Conservation (phyloP, 306 rosid genomes). For the Pyrus betulifolia region DNA sequence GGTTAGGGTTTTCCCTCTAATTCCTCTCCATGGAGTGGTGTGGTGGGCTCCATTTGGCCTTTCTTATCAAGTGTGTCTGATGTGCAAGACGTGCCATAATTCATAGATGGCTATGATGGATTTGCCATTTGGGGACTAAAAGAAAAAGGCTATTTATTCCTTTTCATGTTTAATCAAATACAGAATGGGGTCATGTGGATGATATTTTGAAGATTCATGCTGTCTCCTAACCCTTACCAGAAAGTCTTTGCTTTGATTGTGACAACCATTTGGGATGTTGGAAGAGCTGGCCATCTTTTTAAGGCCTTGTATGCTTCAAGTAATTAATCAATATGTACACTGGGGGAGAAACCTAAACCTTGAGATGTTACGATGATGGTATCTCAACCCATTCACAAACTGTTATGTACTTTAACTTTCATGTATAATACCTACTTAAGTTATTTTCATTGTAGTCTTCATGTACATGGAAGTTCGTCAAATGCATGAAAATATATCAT, state of each 20-base stretch:
- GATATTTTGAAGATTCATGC: constrained; percentile 67
- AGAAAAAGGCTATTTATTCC: constrained; percentile 11
- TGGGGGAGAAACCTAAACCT: not conserved
- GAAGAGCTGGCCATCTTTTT: constrained; percentile 9
- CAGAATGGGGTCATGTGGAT: constrained; percentile 43
- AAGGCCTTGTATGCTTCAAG: constrained; percentile 24
- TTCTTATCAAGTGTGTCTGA: constrained; percentile 17
- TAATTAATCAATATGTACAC: not conserved
- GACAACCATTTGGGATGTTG: constrained; percentile 51
- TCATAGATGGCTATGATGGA: constrained; percentile 32
- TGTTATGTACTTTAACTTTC: not conserved
- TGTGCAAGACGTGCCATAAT: constrained; percentile 36
- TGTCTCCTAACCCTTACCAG: constrained; percentile 51
- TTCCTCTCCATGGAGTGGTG: constrained; percentile 5
- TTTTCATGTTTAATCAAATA: constrained; percentile 37
- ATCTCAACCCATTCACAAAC: not conserved
- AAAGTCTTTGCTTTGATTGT: constrained; percentile 49
- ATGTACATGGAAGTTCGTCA: too few relatives aligned
- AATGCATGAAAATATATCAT: too few relatives aligned
- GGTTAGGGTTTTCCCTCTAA: not conserved
- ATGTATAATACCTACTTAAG: not conserved
- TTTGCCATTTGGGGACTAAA: constrained; percentile 30
- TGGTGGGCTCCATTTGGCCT: constrained; percentile 19
- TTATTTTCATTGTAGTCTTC: not conserved
- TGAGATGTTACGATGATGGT: not conserved